These are phyloP conservation scores for Candida ortonii DNA, from an alignment of 805 yeast genomes.

Conservation along the genomic window DNA sequence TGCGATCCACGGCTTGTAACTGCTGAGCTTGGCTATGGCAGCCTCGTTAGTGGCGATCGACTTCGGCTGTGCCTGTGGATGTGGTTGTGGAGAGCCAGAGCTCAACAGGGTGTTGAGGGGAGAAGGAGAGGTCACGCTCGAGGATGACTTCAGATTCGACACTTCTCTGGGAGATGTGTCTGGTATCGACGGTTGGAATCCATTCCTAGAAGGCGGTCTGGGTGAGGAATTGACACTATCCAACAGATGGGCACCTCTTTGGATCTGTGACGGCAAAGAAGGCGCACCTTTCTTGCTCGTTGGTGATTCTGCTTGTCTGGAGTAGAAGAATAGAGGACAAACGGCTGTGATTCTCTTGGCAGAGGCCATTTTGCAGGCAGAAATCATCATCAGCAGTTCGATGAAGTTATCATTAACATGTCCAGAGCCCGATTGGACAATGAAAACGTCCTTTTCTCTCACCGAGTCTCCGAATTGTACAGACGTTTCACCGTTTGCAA, in stretches of 20 bases:
- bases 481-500: slow-evolving; percentile 91
- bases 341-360: slow-evolving; percentile 89
- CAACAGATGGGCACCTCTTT: slow-evolving; percentile 18
- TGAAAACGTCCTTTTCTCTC: slow-evolving; percentile 93
- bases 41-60: slow-evolving; percentile 22
- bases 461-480: slow-evolving; percentile 85
- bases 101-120: slow-evolving; percentile 11
- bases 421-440: slow-evolving; percentile 84
- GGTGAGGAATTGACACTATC: slow-evolving; percentile 51
- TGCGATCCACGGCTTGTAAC: slow-evolving; percentile 89
- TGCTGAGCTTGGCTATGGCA: slow-evolving; percentile 48
- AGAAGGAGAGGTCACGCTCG: slow-evolving; percentile 9
- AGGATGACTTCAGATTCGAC: slow-evolving; percentile 5
- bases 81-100: slow-evolving; percentile 7
- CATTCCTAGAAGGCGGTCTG: slow-evolving; percentile 35
- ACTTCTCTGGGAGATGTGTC: slow-evolving; percentile 18
- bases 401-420: slow-evolving; percentile 83
- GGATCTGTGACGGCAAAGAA: slow-evolving; percentile 30
- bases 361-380: slow-evolving; percentile 92
- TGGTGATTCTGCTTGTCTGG: slow-evolving; percentile 94
- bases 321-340: slow-evolving; percentile 90
- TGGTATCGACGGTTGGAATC: slow-evolving; percentile 1
- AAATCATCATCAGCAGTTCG: slow-evolving; percentile 76
- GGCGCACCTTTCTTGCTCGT: slow-evolving; percentile 79
- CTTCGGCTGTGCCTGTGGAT: slow-evolving; percentile 9